A percentile compares a stretch with the other conserved stretches of the same genome.
Evolutionary conservation across 2,329 filamentous ascomycete genomes (phyloP).

Genomic region (Ascochyta pisi): DNA sequence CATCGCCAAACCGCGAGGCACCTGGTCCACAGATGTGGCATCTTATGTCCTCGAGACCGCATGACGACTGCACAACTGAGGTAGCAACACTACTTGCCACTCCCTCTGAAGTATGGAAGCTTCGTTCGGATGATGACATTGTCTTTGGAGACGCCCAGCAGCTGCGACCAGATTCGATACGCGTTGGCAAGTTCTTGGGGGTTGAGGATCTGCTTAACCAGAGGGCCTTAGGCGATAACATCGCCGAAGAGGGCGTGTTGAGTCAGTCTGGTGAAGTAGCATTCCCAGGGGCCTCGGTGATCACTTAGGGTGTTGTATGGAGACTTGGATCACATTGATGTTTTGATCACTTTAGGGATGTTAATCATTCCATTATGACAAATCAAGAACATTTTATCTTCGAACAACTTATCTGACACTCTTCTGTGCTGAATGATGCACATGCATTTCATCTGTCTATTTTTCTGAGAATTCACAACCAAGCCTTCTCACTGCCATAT

Average conservation of each 20-base stretch:
- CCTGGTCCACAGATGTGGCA: slow-evolving; percentile 27
- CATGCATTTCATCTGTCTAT: too few relatives aligned
- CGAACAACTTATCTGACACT: too few relatives aligned
- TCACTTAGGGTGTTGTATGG: too few relatives aligned
- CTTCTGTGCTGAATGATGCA: too few relatives aligned
- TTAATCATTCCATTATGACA: too few relatives aligned
- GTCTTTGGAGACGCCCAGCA: neutral
- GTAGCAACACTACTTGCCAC: slow-evolving; percentile 13
- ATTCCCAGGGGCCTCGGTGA: too few relatives aligned
- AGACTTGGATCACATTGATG: neutral
- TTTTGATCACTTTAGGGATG: too few relatives aligned
- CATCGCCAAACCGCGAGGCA: slow-evolving; percentile 21
- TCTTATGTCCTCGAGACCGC: slow-evolving; percentile 5
- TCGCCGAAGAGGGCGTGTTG: neutral
- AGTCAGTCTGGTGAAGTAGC: neutral
- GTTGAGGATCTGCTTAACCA: neutral
- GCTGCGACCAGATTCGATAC: neutral
- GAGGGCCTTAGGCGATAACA: neutral
- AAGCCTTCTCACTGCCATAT: too few relatives aligned
- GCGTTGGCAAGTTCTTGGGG: neutral
- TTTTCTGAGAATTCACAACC: too few relatives aligned
- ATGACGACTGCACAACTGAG: slow-evolving; percentile 17
- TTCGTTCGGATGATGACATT: slow-evolving; percentile 19
- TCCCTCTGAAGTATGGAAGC: slow-evolving; percentile 17
- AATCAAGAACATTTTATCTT: too few relatives aligned